Percentiles rank a stretch among this genome's conserved stretches.
phyloP scores from a whole-genome alignment of 1,284 basidiomycete species.

The Ganoderma multipileum region DNA sequence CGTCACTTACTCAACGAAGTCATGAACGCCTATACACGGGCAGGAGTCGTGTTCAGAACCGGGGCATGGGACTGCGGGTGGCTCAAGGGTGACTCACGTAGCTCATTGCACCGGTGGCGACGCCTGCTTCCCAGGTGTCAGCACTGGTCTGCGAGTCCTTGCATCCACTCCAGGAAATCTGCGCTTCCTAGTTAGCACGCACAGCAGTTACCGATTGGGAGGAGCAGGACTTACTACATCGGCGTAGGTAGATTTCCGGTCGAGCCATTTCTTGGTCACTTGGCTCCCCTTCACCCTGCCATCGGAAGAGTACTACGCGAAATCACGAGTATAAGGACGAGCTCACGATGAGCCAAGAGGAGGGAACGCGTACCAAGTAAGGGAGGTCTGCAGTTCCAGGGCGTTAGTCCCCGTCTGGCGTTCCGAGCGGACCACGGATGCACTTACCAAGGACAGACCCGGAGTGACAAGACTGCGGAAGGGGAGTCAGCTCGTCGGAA shows the following conservation, averaged over 20 bases:
- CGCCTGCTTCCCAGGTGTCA: slow-evolving; percentile 83
- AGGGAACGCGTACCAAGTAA: slow-evolving; percentile 53
- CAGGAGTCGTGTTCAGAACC: neutral
- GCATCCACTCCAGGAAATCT: slow-evolving; percentile 89
- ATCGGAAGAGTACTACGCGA: slow-evolving; percentile 66
- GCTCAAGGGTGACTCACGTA: slow-evolving; percentile 51
- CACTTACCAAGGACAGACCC: slow-evolving; percentile 63
- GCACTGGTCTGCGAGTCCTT: slow-evolving; percentile 95
- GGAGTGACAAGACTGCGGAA: slow-evolving; percentile 63
- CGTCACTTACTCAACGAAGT: slow-evolving; percentile 54
- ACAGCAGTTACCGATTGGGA: neutral
- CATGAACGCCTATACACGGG: slow-evolving; percentile 67
- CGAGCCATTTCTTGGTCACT: slow-evolving; percentile 45
- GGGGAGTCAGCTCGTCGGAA: slow-evolving; percentile 16
- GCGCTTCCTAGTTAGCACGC: neutral
- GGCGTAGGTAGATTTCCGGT: slow-evolving; percentile 47
- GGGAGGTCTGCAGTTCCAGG: slow-evolving; percentile 55
- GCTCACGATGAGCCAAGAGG: neutral
- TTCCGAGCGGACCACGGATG: neutral
- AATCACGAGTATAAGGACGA: neutral
- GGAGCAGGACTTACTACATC: slow-evolving; percentile 52
- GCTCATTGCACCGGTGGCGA: slow-evolving; percentile 90
- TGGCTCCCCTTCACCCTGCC: slow-evolving; percentile 61
- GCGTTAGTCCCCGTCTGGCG: neutral
- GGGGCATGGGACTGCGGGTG: neutral